Percentiles rank a stretch among this genome's conserved stretches.
phyloP scores from a whole-genome alignment of 768 basidiomycete genomes.

The Leucosporidium yakuticum region DNA sequence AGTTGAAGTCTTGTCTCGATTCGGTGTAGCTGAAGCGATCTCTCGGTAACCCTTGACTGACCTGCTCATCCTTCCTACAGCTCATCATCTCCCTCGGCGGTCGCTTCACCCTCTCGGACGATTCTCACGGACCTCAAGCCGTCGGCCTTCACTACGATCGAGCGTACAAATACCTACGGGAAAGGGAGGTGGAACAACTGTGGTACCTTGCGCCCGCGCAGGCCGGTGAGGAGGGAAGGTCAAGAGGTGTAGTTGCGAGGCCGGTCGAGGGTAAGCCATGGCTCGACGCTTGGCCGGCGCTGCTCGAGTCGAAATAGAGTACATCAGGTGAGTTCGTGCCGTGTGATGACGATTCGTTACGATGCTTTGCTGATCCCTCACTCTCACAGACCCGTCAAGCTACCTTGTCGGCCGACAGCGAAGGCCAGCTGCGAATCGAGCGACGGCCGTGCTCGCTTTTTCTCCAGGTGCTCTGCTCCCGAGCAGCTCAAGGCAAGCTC shows the following conservation, averaged over 20 bases:
- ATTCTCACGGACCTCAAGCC: slow-evolving; percentile 82
- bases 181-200: slow-evolving; percentile 47
- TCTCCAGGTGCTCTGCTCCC: too few relatives aligned
- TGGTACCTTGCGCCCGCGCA: slow-evolving; percentile 42
- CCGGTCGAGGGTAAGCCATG: neutral
- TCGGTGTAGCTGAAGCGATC: too few relatives aligned
- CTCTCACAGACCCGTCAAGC: too few relatives aligned
- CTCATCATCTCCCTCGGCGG: slow-evolving; percentile 64
- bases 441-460: too few relatives aligned
- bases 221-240: neutral
- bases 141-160: slow-evolving; percentile 80
- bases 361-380: too few relatives aligned
- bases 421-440: too few relatives aligned
- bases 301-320: neutral
- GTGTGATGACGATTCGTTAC: too few relatives aligned
- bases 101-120: slow-evolving; percentile 80
- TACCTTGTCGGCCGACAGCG: too few relatives aligned
- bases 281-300: slow-evolving; percentile 9
- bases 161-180: slow-evolving; percentile 59
- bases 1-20: slow-evolving; percentile 33
- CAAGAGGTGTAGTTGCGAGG: neutral
- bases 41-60: neutral
- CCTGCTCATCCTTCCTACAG: slow-evolving; percentile 46
- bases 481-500: too few relatives aligned
- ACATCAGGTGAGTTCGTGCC: too few relatives aligned